Percentiles rank a stretch among this genome's conserved stretches.
These are phyloP conservation scores for Reutealis trisperma DNA, from an alignment of 345 rosid species.

Conservation along the genomic window DNA sequence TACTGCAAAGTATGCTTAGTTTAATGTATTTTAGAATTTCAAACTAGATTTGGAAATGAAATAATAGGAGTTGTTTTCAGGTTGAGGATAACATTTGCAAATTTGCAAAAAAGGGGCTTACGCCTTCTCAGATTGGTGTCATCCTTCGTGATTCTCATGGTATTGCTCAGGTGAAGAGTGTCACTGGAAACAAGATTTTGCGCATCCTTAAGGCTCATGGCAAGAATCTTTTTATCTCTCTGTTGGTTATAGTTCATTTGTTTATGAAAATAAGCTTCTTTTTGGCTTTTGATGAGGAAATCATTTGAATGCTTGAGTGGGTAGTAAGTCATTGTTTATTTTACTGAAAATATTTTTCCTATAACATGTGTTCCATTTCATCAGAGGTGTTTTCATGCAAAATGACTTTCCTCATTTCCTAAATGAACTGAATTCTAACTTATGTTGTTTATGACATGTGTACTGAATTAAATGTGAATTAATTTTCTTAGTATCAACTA, in stretches of 20 bases:
- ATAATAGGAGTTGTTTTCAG: conserved; percentile 10
- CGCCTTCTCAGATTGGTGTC: conserved; percentile 39
- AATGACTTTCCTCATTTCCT: too few species aligned
- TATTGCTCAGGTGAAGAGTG: conserved; percentile 36
- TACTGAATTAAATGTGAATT: not conserved
- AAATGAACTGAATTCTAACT: not conserved
- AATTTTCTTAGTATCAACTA: too few species aligned
- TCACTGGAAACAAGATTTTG: conserved; percentile 34
- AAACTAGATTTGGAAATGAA: not conserved
- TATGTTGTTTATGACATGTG: not conserved
- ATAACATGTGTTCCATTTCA: too few species aligned
- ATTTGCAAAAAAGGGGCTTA: conserved; percentile 38
- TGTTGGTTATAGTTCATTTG: not conserved
- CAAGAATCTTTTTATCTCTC: not conserved
- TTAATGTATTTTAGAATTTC: not conserved
- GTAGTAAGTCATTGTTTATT: too few species aligned
- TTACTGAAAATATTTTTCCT: too few species aligned
- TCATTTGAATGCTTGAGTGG: too few species aligned
- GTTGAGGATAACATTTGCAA: conserved; percentile 38
- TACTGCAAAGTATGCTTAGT: not conserved
- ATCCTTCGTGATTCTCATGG: conserved; percentile 39
- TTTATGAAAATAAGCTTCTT: not conserved
- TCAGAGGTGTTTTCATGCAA: too few species aligned
- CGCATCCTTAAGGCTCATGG: conserved; percentile 40
- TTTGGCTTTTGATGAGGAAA: not conserved